Conservation (phyloP, 177 flowering plant genomes). For the Vitis hybrid region DNA sequence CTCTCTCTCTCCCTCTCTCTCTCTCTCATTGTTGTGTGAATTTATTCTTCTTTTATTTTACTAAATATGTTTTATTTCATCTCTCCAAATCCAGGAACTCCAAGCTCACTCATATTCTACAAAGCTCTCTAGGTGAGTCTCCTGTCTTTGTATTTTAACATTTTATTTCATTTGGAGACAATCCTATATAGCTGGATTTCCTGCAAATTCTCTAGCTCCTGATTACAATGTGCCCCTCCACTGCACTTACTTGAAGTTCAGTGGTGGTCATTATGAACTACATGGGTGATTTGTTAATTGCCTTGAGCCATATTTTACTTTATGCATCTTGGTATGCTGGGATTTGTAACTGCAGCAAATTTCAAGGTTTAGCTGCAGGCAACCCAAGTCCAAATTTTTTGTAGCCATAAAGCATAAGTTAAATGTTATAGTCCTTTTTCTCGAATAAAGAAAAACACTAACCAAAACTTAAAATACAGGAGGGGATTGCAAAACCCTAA, state of each 20-base stretch:
- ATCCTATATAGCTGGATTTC: not conserved
- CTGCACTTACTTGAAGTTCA: constrained; percentile 8
- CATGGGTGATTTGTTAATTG: too few species aligned
- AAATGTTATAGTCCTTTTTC: not conserved
- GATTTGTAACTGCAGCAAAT: too few species aligned
- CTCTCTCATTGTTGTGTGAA: not conserved
- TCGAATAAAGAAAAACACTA: not conserved
- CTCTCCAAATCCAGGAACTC: constrained; percentile 61
- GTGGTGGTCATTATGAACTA: too few species aligned
- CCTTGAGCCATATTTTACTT: too few species aligned
- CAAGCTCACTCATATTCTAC: constrained; percentile 90
- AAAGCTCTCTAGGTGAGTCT: constrained; percentile 79
- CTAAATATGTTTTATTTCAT: not conserved
- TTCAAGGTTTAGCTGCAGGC: not conserved
- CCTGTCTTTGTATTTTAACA: not conserved
- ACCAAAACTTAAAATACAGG: constrained; percentile 44
- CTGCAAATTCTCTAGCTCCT: not conserved
- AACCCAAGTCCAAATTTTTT: too few species aligned
- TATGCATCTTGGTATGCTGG: too few species aligned
- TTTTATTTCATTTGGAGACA: not conserved
- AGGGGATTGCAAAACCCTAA: constrained; percentile 91
- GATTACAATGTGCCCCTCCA: too few species aligned
- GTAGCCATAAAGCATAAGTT: not conserved
- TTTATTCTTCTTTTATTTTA: not conserved
- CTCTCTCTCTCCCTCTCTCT: constrained; percentile 7